These are phyloP conservation scores for Podospora pseudopauciseta DNA, from an alignment of 495 filamentous ascomycete species.

Conservation along the genomic window DNA sequence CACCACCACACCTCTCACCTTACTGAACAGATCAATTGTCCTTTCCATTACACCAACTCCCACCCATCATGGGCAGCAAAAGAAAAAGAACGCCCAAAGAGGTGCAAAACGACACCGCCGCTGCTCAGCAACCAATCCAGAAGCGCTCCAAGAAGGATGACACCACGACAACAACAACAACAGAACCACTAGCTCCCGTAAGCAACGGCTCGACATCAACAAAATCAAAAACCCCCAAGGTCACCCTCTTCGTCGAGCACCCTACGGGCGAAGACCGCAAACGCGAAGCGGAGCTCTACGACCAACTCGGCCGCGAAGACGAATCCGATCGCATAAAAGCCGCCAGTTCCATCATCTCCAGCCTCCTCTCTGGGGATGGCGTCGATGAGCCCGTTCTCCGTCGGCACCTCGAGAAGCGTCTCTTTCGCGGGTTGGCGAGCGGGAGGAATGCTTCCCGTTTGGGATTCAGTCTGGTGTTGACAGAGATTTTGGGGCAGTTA, in stretches of 20 bases:
- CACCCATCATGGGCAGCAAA: conserved; percentile 38
- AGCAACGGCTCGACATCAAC: conserved; percentile 24
- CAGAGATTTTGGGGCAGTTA: conserved; percentile 71
- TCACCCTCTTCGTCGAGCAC: conserved; percentile 43
- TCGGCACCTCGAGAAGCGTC: conserved; percentile 55
- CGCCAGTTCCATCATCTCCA: conserved; percentile 47
- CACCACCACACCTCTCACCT: background rate
- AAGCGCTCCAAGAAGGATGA: conserved; percentile 42
- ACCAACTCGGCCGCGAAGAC: conserved; percentile 51
- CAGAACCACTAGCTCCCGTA: background rate
- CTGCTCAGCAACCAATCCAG: conserved; percentile 31
- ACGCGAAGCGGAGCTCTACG: conserved; percentile 50
- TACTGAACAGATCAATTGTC: background rate
- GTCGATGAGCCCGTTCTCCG: conserved; percentile 45
- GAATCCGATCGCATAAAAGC: conserved; percentile 47
- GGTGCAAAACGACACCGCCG: conserved; percentile 21
- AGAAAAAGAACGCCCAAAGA: conserved; percentile 43
- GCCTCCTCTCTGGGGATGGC: conserved; percentile 38
- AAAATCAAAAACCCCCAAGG: conserved; percentile 25
- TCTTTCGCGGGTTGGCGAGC: conserved; percentile 86
- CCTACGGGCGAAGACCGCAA: conserved; percentile 41
- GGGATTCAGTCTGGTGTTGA: conserved; percentile 87
- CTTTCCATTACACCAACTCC: background rate
- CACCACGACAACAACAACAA: conserved; percentile 11
- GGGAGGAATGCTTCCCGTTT: conserved; percentile 82